Conservation (phyloP, 2,329 filamentous ascomycete species). For the Thielaviopsis ethacetica region DNA sequence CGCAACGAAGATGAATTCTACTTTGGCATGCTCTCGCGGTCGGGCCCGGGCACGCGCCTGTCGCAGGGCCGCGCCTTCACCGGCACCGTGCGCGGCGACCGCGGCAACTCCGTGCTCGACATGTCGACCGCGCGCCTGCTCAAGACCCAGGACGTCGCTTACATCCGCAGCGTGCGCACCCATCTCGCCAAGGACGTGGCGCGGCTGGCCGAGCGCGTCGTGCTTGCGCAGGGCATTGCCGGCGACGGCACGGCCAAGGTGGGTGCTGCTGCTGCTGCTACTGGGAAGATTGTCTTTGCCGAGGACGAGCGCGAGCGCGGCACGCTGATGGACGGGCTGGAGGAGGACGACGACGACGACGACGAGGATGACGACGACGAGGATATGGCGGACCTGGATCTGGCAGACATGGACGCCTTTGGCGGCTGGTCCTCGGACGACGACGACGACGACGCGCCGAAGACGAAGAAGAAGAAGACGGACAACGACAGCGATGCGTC, state of each 20-base stretch:
- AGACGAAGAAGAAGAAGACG: constrained; percentile 17
- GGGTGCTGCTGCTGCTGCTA: no score
- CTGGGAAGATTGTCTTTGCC: constrained; percentile 30
- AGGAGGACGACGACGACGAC: constrained; percentile 19
- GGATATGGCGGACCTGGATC: constrained; percentile 12
- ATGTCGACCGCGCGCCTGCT: constrained; percentile 43
- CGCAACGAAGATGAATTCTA: constrained; percentile 61
- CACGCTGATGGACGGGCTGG: constrained; percentile 21
- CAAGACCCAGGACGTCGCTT: constrained; percentile 54
- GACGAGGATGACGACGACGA: constrained; percentile 18
- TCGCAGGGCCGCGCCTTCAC: constrained; percentile 34
- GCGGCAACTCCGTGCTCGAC: constrained; percentile 38
- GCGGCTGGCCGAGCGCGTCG: constrained; percentile 35
- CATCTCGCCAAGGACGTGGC: constrained; percentile 41
- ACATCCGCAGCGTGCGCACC: constrained; percentile 46
- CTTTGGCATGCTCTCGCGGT: constrained; percentile 50
- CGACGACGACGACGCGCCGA: constrained; percentile 20
- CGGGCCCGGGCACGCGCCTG: constrained; percentile 34
- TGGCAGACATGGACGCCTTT: constrained; percentile 10
- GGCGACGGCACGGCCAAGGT: constrained; percentile 16
- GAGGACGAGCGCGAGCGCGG: constrained; percentile 16
- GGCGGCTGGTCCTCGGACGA: constrained; percentile 16
- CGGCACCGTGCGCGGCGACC: constrained; percentile 40
- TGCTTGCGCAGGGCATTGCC: constrained; percentile 24
- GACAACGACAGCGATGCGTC: constrained; percentile 29